phyloP scores from a whole-genome alignment of 495 filamentous ascomycete genomes.

The Extremus antarcticus region DNA sequence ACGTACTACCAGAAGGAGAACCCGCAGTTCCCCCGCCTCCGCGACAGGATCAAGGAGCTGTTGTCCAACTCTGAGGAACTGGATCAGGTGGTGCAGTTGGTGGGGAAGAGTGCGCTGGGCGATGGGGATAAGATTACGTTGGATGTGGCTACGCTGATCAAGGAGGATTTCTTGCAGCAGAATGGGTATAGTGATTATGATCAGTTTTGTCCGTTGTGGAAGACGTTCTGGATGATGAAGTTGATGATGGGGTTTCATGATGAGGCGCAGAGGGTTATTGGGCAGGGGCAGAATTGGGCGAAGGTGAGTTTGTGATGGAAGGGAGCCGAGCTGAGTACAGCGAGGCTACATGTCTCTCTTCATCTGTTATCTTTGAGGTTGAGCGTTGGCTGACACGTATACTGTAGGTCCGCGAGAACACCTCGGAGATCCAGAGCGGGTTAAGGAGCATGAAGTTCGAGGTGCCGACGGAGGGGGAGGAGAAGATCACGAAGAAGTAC shows the following conservation, averaged over 20 bases:
- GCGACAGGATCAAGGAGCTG: conserved; percentile 85
- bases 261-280: conserved; percentile 89
- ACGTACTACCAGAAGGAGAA: conserved; percentile 86
- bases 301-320: conserved; percentile 56
- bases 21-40: conserved; percentile 85
- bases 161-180: conserved; percentile 98
- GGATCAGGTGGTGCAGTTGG: conserved; percentile 96
- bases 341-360: too few species aligned
- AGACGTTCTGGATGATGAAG: conserved; percentile 99
- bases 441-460: conserved; percentile 95
- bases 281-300: conserved; percentile 77
- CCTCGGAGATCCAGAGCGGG: conserved; percentile 68
- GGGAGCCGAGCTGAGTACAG: neutral
- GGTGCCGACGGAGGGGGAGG: conserved; percentile 66
- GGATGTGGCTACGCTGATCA: conserved; percentile 81
- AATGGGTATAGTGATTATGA: conserved; percentile 99
- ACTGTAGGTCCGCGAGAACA: conserved; percentile 86
- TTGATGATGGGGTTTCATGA: conserved; percentile 96
- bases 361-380: neutral
- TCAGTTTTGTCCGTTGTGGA: conserved; percentile 98
- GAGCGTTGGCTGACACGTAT: neutral
- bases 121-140: conserved; percentile 98
- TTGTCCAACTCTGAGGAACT: conserved; percentile 91
- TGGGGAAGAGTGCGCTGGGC: conserved; percentile 91
- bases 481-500: conserved; percentile 73